These are phyloP conservation scores for Chaetothyriales sp. DNA, from an alignment of 2,329 filamentous ascomycete species.

Conservation along the genomic window DNA sequence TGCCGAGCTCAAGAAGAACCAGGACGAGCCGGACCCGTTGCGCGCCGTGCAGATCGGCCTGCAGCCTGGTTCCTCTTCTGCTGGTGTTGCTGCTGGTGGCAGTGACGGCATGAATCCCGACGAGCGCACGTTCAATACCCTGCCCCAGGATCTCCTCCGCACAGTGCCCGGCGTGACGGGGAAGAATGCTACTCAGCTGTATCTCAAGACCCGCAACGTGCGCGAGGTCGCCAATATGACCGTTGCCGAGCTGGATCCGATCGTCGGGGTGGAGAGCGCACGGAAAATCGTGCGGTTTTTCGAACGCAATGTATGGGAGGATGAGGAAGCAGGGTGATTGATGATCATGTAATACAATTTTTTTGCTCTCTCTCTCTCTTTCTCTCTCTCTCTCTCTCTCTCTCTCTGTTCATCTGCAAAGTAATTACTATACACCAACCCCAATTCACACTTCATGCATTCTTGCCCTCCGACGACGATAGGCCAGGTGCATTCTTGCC, in stretches of 20 bases:
- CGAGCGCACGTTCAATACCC: conserved; percentile 59
- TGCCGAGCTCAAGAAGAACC: conserved; percentile 75
- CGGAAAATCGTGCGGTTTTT: conserved; percentile 72
- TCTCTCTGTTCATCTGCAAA: neutral
- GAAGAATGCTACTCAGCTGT: conserved; percentile 59
- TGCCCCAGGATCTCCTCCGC: conserved; percentile 80
- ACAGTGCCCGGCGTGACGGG: conserved; percentile 71
- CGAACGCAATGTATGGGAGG: conserved; percentile 41
- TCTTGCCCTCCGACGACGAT: neutral
- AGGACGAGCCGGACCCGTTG: conserved; percentile 79
- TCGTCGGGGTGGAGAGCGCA: conserved; percentile 65
- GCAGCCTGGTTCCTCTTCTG: conserved; percentile 42
- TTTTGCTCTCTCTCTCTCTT: too few relatives aligned
- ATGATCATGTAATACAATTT: too few relatives aligned
- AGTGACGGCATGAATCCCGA: conserved; percentile 42
- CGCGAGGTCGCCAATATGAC: conserved; percentile 74
- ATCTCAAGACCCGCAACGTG: conserved; percentile 59
- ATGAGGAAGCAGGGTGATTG: neutral
- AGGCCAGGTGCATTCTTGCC: neutral
- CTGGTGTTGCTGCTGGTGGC: conserved; percentile 6
- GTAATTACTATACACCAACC: neutral
- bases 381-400: too few relatives aligned
- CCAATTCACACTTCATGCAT: neutral
- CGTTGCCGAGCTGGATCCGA: conserved; percentile 52
- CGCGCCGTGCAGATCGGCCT: conserved; percentile 72